These are phyloP conservation scores for Mimosa bimucronata DNA, from an alignment of 306 rosid species.

Conservation along the genomic window DNA sequence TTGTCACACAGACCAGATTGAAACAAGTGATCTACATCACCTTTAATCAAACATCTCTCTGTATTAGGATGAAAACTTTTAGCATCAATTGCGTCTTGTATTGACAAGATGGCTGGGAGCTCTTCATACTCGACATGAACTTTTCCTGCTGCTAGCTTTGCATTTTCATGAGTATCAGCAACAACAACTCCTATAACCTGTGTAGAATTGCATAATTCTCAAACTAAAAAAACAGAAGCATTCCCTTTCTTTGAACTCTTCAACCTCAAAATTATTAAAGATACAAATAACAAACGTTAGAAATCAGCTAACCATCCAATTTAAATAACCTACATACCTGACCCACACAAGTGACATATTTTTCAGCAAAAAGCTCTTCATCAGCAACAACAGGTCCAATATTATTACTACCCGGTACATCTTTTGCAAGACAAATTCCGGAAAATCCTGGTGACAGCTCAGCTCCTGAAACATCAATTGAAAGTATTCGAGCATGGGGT, in stretches of 20 bases:
- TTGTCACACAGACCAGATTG: slow-evolving; percentile 76
- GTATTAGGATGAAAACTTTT: slow-evolving; percentile 78
- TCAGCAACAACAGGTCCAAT: slow-evolving; percentile 77
- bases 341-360: slow-evolving; percentile 85
- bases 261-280: slow-evolving; percentile 23
- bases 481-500: slow-evolving; percentile 87
- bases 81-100: slow-evolving; percentile 83
- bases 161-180: slow-evolving; percentile 96
- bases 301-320: slow-evolving; percentile 8
- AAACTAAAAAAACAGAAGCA: slow-evolving; percentile 29
- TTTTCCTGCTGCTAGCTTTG: slow-evolving; percentile 74
- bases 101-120: slow-evolving; percentile 81
- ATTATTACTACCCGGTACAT: slow-evolving; percentile 70
- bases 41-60: slow-evolving; percentile 68
- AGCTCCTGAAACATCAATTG: slow-evolving; percentile 69
- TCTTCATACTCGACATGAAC: slow-evolving; percentile 80
- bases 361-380: slow-evolving; percentile 85
- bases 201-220: slow-evolving; percentile 34
- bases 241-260: slow-evolving; percentile 24
- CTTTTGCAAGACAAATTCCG: slow-evolving; percentile 70
- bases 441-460: slow-evolving; percentile 75
- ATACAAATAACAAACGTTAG: slow-evolving; percentile 3
- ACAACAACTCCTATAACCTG: slow-evolving; percentile 92
- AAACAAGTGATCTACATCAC: slow-evolving; percentile 83
- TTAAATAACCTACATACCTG: slow-evolving; percentile 66